A percentile compares a stretch with the other conserved stretches of the same genome.
Evolutionary conservation across 306 rosid species (phyloP).

Genomic region (Castanopsis chinensis): DNA sequence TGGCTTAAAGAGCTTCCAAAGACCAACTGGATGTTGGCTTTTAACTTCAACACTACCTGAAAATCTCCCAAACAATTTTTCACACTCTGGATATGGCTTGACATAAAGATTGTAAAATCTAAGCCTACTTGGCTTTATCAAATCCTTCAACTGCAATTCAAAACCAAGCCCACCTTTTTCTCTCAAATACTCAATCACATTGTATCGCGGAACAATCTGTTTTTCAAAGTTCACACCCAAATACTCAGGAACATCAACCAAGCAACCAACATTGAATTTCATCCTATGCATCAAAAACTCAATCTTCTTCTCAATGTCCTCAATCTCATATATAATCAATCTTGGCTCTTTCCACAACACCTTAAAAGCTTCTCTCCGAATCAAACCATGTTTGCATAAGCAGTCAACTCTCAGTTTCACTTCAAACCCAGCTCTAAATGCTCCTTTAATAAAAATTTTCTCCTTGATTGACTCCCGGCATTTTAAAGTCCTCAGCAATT

Average conservation of each 20-base stretch:
- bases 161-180: slow-evolving; percentile 66
- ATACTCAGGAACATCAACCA: slow-evolving; percentile 75
- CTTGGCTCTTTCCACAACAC: slow-evolving; percentile 82
- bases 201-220: slow-evolving; percentile 75
- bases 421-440: slow-evolving; percentile 64
- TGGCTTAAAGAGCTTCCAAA: slow-evolving; percentile 79
- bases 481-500: slow-evolving; percentile 55
- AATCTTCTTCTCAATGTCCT: slow-evolving; percentile 62
- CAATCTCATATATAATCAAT: slow-evolving; percentile 53
- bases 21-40: slow-evolving; percentile 61
- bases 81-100: slow-evolving; percentile 84
- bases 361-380: slow-evolving; percentile 68
- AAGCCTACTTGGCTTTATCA: slow-evolving; percentile 79
- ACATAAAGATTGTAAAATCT: slow-evolving; percentile 80
- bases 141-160: slow-evolving; percentile 58
- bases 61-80: slow-evolving; percentile 61
- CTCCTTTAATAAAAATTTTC: slow-evolving; percentile 47
- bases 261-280: slow-evolving; percentile 50
- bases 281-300: slow-evolving; percentile 61
- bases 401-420: slow-evolving; percentile 73
- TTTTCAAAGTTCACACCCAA: slow-evolving; percentile 79
- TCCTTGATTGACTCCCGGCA: slow-evolving; percentile 58
- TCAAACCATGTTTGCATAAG: slow-evolving; percentile 65
- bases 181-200: slow-evolving; percentile 69
- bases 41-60: slow-evolving; percentile 33